These are phyloP conservation scores for Wilcoxina mikolae DNA, from an alignment of 495 filamentous ascomycete species.

Conservation along the genomic window DNA sequence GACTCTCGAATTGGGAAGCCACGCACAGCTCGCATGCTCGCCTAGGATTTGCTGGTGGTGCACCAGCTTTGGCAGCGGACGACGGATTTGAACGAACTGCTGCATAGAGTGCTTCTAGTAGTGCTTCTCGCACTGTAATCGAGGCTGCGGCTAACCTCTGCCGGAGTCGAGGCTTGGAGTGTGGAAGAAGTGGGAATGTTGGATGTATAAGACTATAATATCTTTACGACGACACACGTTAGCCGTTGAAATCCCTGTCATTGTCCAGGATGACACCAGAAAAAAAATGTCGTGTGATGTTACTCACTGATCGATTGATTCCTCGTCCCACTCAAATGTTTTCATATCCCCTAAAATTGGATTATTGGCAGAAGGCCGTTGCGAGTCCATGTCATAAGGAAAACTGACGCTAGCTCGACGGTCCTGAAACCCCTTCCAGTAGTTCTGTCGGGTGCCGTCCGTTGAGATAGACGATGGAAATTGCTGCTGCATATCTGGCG, in stretches of 20 bases:
- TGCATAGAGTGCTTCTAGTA: conserved; percentile 52
- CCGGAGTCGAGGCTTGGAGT: conserved; percentile 47
- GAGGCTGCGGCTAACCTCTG: conserved; percentile 48
- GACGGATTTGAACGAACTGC: conserved; percentile 43
- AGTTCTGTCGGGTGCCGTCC: conserved; percentile 21
- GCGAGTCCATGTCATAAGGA: conserved; percentile 18
- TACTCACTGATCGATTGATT: conserved; percentile 27
- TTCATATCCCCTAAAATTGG: conserved; percentile 12
- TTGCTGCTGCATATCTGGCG: not conserved
- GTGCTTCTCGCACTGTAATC: conserved; percentile 49
- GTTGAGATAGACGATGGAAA: conserved; percentile 1
- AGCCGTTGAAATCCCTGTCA: not conserved
- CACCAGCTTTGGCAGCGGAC: conserved; percentile 30
- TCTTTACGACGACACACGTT: conserved; percentile 30
- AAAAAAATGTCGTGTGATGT: not conserved
- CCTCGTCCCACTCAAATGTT: conserved; percentile 28
- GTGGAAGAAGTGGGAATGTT: conserved; percentile 57
- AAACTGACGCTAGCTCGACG: conserved; percentile 26
- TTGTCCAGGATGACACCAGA: not conserved
- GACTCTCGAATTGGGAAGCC: conserved; percentile 39
- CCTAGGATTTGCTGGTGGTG: conserved; percentile 30
- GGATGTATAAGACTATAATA: conserved; percentile 61
- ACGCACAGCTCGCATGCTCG: conserved; percentile 38
- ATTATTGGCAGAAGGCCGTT: not conserved
- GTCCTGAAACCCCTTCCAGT: conserved; percentile 25